Base-by-base conservation (phyloP, 2,329 filamentous ascomycete genomes). In the Alternaria ventricosa region DNA sequence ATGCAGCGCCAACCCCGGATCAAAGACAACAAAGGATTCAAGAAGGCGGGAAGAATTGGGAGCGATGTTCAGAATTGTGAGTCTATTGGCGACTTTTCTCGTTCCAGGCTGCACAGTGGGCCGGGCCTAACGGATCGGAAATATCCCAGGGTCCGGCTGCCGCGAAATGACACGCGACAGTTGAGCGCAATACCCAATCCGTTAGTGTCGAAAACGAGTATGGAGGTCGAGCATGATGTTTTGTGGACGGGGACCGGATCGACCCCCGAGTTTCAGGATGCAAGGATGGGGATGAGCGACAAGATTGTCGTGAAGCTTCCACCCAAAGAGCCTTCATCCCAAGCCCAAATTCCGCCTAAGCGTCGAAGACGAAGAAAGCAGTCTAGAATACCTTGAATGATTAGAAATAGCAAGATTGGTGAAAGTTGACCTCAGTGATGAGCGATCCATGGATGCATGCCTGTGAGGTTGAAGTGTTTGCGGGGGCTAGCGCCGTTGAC, bases 401-500 rank as follows among this genome's bases (percentile, higher is more conserved):
- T 41, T 18, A 11, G 9, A 18, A 41, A 41, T 41, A 41, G n/a
- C 36, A 41, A 41, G 5, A 41, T 18, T 18, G 1, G n/a, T 41
- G n/a, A 41, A 41, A 41, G 8, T 41, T 41, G 8, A 22, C 30
- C 18, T 33, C 9, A 15, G 9, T 36, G 43, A 22, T 27, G 27
- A 47, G 20, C 11, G 25, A 56, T 18, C 10, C n/a, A 28, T 11
- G 23, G 25, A 56, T 18, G 13, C n/a, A 28, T 11, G 23, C 36
- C 15, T 43, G 33, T 41, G 53, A 55, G 23, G 36, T 25, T 28
- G 43, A 27, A 22, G 18, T 36, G 20, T 53, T 23, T 53, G 30
- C 49, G 30, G 49, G 49, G 54, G 49, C 58, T 61, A 62, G 60
- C 46, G 57, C 63, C 65, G 67, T 66, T 63, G 69, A 71, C 65